A percentile compares a stretch with the other conserved stretches of the same genome.
These are phyloP conservation scores for Parasitella parasitica DNA, from an alignment of 371 early-diverging fungal species.

Conservation along the genomic window DNA sequence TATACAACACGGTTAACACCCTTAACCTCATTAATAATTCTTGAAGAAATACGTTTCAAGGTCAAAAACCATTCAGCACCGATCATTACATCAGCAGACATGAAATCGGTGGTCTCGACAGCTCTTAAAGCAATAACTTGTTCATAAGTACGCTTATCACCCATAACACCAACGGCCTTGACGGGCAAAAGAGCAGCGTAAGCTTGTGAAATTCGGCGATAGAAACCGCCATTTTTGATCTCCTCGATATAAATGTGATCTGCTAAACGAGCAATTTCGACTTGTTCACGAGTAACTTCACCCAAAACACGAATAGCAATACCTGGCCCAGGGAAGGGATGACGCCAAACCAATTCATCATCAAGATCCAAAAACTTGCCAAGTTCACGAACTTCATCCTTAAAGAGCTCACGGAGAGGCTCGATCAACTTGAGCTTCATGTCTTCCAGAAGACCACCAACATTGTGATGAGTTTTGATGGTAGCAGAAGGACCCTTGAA, in stretches of 20 bases:
- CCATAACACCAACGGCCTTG: conserved; percentile 97
- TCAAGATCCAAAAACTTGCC: conserved; percentile 87
- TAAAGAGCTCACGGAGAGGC: conserved; percentile 97
- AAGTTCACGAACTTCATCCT: conserved; percentile 96
- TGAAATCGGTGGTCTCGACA: conserved; percentile 95
- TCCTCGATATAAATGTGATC: conserved; percentile 97
- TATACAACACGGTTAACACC: conserved; percentile 97
- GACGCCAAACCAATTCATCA: conserved; percentile 96
- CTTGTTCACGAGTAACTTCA: conserved; percentile 91
- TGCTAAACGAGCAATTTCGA: conserved; percentile 90
- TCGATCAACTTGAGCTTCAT: conserved; percentile 98
- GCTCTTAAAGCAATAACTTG: conserved; percentile 97
- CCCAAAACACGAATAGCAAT: conserved; percentile 97
- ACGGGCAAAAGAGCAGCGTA: conserved; percentile 95
- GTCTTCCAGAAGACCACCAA: conserved; percentile 93
- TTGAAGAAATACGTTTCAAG: conserved; percentile 86
- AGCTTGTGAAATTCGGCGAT: conserved; percentile 96
- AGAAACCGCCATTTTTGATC: conserved; percentile 94
- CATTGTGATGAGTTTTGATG: conserved; percentile 99
- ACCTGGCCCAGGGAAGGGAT: conserved; percentile 98
- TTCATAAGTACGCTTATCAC: conserved; percentile 97
- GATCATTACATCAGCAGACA: conserved; percentile 95
- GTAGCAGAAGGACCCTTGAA: conserved; percentile 98
- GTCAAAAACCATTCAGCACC: conserved; percentile 53
- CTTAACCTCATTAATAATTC: conserved; percentile 97